A percentile compares a stretch with the other conserved stretches of the same genome.
phyloP scores from a whole-genome alignment of 768 basidiomycete species.

The Epithele typhae region DNA sequence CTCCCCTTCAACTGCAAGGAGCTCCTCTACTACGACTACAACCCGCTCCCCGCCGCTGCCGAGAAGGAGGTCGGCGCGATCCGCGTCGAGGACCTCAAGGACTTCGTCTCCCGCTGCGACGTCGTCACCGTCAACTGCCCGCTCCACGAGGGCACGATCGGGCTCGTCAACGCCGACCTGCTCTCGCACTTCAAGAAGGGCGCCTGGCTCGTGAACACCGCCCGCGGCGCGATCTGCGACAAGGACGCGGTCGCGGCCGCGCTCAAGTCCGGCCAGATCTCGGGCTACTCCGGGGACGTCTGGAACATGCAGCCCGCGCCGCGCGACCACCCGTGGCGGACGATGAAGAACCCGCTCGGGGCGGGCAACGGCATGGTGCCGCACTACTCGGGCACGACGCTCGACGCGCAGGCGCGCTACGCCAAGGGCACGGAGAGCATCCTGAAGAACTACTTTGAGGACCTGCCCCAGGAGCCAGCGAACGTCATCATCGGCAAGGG shows the following conservation, averaged over 20 bases:
- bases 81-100: conserved; percentile 76
- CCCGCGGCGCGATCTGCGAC: conserved; percentile 89
- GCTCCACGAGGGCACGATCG: conserved; percentile 79
- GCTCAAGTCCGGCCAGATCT: conserved; percentile 69
- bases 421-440: conserved; percentile 69
- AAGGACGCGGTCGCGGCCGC: conserved; percentile 76
- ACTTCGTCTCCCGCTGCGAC: conserved; percentile 55
- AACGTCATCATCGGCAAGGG: conserved; percentile 80
- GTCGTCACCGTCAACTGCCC: conserved; percentile 87
- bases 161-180: conserved; percentile 77
- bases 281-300: conserved; percentile 58
- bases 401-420: conserved; percentile 87
- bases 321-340: conserved; percentile 82
- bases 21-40: conserved; percentile 86
- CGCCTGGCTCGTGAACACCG: conserved; percentile 90
- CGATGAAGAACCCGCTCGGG: conserved; percentile 72
- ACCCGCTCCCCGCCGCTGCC: conserved; percentile 64
- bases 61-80: conserved; percentile 63
- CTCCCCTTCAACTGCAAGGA: conserved; percentile 86
- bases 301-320: conserved; percentile 90
- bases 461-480: conserved; percentile 64
- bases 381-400: conserved; percentile 84
- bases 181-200: conserved; percentile 89
- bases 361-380: conserved; percentile 91
- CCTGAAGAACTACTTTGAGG: conserved; percentile 62